Percentiles rank a stretch among this genome's conserved stretches.
Conservation (phyloP, 23 red algal genomes). For the Gracilaria gracilis region DNA sequence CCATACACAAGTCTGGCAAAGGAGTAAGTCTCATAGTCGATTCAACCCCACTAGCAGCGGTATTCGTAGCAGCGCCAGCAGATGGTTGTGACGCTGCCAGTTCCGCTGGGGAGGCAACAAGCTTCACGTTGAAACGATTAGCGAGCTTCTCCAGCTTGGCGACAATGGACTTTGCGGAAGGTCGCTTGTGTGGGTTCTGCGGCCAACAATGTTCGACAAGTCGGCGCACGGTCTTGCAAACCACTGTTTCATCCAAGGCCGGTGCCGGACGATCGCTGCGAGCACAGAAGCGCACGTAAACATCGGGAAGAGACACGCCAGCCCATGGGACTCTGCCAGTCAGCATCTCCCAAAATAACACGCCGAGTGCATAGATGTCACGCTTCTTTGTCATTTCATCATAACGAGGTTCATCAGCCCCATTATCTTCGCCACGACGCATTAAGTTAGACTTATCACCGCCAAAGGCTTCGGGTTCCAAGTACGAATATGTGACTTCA, state of each 20-base stretch:
- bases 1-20: conserved; percentile 56
- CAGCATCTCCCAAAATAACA: conserved; percentile 82
- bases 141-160: conserved; percentile 70
- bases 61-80: background rate
- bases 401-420: conserved; percentile 51
- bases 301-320: conserved; percentile 68
- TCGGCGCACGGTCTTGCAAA: conserved; percentile 40
- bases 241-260: conserved; percentile 64
- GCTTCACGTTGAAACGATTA: background rate
- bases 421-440: conserved; percentile 37
- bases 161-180: conserved; percentile 68
- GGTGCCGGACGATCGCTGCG: conserved; percentile 72
- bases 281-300: conserved; percentile 74
- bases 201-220: conserved; percentile 81
- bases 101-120: background rate
- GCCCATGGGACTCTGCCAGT: conserved; percentile 70
- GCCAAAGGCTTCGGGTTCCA: conserved; percentile 93
- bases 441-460: conserved; percentile 84
- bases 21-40: background rate
- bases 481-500: conserved; percentile 88
- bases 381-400: conserved; percentile 80
- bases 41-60: background rate
- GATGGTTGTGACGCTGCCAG: background rate
- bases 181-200: conserved; percentile 64
- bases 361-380: conserved; percentile 81